These are phyloP conservation scores for Lactifluus subvellereus DNA, from an alignment of 768 basidiomycete genomes.

Conservation along the genomic window DNA sequence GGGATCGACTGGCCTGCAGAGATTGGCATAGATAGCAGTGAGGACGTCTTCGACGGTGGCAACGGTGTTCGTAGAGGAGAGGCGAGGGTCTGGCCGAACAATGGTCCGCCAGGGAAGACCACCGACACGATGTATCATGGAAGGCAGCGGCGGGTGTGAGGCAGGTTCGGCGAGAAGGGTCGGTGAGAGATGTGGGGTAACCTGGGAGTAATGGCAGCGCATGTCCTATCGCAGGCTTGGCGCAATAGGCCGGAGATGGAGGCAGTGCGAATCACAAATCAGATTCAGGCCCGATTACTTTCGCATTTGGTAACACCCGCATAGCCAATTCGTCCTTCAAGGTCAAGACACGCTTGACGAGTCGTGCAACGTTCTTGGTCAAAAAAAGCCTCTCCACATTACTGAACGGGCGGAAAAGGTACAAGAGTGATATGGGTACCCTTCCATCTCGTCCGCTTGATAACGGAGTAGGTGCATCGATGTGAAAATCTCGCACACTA, in stretches of 20 bases:
- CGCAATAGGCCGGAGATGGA: neutral
- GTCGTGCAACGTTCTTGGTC: neutral
- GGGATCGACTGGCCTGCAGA: neutral
- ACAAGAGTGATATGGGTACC: neutral
- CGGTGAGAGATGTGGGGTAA: too few species aligned
- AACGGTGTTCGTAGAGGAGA: neutral
- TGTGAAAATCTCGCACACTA: neutral
- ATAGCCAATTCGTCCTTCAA: neutral
- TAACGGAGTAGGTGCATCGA: neutral
- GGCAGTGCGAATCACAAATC: too few species aligned
- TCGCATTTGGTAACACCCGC: constrained; percentile 2
- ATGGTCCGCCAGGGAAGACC: neutral
- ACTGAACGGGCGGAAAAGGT: neutral
- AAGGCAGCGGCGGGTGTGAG: neutral
- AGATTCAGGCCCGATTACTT: too few species aligned
- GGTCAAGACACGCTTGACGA: neutral
- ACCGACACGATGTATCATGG: neutral
- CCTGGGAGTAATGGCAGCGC: too few species aligned
- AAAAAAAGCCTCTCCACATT: neutral
- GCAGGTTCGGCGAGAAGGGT: neutral
- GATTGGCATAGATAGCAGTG: neutral
- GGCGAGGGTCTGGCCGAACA: neutral
- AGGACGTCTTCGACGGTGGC: constrained; percentile 10
- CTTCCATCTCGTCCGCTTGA: neutral
- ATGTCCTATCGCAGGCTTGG: too few species aligned